Conservation (phyloP, 2,329 filamentous ascomycete genomes). For the Alternaria sp. region DNA sequence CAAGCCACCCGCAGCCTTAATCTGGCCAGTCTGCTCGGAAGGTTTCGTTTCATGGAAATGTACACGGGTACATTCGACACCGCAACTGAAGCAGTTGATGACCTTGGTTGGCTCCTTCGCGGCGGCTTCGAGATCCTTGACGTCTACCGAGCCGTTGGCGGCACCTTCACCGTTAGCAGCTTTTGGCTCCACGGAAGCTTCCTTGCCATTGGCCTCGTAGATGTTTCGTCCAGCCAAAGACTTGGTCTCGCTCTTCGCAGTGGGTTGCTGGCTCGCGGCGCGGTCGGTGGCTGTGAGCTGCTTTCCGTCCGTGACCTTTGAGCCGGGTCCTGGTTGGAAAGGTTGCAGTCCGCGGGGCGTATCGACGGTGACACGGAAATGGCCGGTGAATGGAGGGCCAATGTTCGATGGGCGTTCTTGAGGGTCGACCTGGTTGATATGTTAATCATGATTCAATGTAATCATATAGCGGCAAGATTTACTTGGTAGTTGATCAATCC, state of each 20-base stretch:
- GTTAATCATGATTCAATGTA: constrained; percentile 2
- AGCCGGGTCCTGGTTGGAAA: constrained; percentile 87
- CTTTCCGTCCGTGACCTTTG: constrained; percentile 66
- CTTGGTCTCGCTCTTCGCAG: constrained; percentile 80
- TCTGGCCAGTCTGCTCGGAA: constrained; percentile 52
- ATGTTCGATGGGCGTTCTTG: constrained; percentile 95
- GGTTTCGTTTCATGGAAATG: constrained; percentile 74
- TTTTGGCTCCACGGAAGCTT: constrained; percentile 72
- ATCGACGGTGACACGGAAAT: constrained; percentile 95
- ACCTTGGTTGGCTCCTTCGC: constrained; percentile 68
- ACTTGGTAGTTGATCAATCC: constrained; percentile 99
- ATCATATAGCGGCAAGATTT: constrained; percentile 29
- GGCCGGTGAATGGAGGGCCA: constrained; percentile 93
- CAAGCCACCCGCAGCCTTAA: constrained; percentile 63
- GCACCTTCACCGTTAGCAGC: constrained; percentile 65
- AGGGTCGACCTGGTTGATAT: constrained; percentile 78
- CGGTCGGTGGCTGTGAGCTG: constrained; percentile 72
- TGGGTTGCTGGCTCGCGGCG: constrained; percentile 68
- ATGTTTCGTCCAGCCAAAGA: constrained; percentile 94
- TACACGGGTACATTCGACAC: constrained; percentile 81
- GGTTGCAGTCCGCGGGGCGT: constrained; percentile 93
- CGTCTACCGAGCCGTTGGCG: constrained; percentile 70
- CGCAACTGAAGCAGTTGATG: constrained; percentile 87
- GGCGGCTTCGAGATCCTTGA: constrained; percentile 67
- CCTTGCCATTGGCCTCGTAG: constrained; percentile 90